A percentile compares a stretch with the other conserved stretches of the same genome.
Evolutionary conservation across 306 rosid species (phyloP).

Genomic region (Alnus rubra): DNA sequence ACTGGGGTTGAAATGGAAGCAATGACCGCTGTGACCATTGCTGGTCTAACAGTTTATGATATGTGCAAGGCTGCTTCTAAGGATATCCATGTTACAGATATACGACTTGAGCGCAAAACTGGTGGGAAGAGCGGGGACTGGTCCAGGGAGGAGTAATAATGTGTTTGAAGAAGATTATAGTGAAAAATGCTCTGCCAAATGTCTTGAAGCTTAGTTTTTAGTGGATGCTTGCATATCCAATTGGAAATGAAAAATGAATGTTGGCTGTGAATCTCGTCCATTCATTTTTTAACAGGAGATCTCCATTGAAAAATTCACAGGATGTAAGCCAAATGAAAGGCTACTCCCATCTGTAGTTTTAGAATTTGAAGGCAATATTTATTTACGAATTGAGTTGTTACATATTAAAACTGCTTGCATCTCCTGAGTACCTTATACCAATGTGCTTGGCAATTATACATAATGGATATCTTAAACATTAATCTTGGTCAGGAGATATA

Average conservation of each 20-base stretch:
- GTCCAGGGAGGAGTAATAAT: slow-evolving; percentile 44
- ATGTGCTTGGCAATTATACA: background rate
- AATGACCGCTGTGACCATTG: slow-evolving; percentile 73
- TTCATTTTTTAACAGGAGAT: too few relatives aligned
- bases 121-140: slow-evolving; percentile 95
- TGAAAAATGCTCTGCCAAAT: background rate
- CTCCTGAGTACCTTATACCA: background rate
- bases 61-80: slow-evolving; percentile 97
- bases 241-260: background rate
- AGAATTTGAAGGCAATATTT: background rate
- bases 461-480: background rate
- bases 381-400: background rate
- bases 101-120: slow-evolving; percentile 62
- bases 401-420: background rate
- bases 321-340: background rate
- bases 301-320: too few relatives aligned
- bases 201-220: background rate
- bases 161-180: slow-evolving; percentile 6
- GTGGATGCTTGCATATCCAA: background rate
- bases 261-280: too few relatives aligned
- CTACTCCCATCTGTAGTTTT: background rate
- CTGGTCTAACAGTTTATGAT: slow-evolving; percentile 83
- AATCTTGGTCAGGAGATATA: background rate
- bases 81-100: slow-evolving; percentile 61
- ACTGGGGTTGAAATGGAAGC: slow-evolving; percentile 96